Base-by-base conservation (phyloP, 2,329 filamentous ascomycete species). In the Sporothrix inflata region DNA sequence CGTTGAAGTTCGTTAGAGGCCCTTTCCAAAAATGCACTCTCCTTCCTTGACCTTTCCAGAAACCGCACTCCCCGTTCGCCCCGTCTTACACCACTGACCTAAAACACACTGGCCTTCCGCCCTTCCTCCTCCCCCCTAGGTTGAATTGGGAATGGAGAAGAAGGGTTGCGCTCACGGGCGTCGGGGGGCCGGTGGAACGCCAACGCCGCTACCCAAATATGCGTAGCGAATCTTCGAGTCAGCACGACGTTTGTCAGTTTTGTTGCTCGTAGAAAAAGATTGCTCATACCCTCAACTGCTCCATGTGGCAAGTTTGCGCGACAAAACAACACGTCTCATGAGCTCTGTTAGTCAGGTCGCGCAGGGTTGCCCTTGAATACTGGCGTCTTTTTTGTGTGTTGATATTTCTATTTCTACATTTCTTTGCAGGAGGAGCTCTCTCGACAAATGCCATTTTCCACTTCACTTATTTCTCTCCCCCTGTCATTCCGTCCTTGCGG, bases 161-260 rank as follows among this genome's bases (percentile, higher is more conserved):
- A 30, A 24, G n/a, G n/a, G 34, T 24, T 40, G 38, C n/a, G 30
- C 38, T 61, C 57, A 34, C 57, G 34, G 21, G n/a, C n/a, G 21
- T 49, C 63, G 63, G 63, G 61, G 42, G 16, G 19, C 60, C 60
- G 60, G 60, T 45, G 60, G 12, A 65, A 65, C 60, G 21, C 38
- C 60, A 65, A 65, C 21, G 38, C 60, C 60, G 60, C 60, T 9
- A 40, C 38, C 19, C n/a, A n/a, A n/a, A n/a, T n/a, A n/a, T n/a
- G n/a, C n/a, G n/a, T n/a, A n/a, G n/a, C n/a, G n/a, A n/a, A n/a
- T n/a, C n/a, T n/a, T n/a, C n/a, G n/a, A n/a, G n/a, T n/a, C n/a
- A n/a, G n/a, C n/a, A n/a, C n/a, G n/a, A n/a, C n/a, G n/a, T n/a
- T n/a, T n/a, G n/a, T 24, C 53, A 19, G 14, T 57, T 34, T 57